Percentiles rank a stretch among this genome's conserved stretches.
Conservation (phyloP, 2,329 filamentous ascomycete genomes). For the Dactylella cylindrospora region DNA sequence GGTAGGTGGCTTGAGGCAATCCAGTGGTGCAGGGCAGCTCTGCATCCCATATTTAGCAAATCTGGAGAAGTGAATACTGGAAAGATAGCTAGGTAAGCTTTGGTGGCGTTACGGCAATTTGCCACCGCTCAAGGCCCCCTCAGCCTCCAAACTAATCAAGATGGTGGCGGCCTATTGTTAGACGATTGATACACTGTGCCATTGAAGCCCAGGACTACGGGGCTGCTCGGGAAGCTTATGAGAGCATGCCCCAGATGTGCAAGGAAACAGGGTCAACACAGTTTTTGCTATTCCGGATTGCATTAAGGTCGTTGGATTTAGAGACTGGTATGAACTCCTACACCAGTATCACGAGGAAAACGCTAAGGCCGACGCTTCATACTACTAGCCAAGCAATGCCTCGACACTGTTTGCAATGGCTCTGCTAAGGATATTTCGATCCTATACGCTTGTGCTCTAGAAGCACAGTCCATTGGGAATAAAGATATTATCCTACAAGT, state of each 20-base stretch:
- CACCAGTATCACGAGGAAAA: background rate
- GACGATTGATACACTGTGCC: conserved; percentile 72
- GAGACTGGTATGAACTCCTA: conserved; percentile 55
- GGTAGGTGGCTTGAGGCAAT: conserved; percentile 61
- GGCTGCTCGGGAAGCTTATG: conserved; percentile 60
- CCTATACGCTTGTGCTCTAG: conserved; percentile 76
- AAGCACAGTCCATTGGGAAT: conserved; percentile 69
- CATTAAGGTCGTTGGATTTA: conserved; percentile 62
- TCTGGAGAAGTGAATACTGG: conserved; percentile 67
- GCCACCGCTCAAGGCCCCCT: background rate
- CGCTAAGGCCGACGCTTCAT: conserved; percentile 33
- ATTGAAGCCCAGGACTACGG: conserved; percentile 62
- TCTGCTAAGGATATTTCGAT: conserved; percentile 62
- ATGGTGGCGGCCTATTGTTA: conserved; percentile 51
- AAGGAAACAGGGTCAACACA: conserved; percentile 66
- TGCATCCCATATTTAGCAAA: conserved; percentile 67
- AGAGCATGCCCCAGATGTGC: conserved; percentile 61
- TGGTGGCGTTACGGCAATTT: background rate
- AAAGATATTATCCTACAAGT: conserved; percentile 62
- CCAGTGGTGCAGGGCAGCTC: conserved; percentile 70
- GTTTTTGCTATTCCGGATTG: conserved; percentile 74
- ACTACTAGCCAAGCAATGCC: conserved; percentile 62
- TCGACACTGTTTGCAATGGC: conserved; percentile 62
- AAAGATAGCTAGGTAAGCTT: conserved; percentile 65
- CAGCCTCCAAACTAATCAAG: conserved; percentile 9